Conservation (phyloP, 1,139 yeast genomes). For the Geotrichum aggregatum region DNA sequence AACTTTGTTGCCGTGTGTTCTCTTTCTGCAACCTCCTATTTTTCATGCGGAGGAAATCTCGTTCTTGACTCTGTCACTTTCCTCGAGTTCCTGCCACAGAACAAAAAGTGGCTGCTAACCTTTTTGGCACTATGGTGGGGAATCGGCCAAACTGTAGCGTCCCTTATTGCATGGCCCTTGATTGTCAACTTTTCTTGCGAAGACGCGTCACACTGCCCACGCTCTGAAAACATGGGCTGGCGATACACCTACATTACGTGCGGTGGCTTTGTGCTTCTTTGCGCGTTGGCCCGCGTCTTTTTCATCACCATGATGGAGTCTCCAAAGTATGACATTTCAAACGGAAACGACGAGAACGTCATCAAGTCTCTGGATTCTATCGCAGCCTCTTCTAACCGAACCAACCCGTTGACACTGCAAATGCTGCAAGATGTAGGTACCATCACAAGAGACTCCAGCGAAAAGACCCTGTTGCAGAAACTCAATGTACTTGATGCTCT, state of each 20-base stretch:
- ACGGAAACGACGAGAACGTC: conserved; percentile 51
- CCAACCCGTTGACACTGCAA: conserved; percentile 38
- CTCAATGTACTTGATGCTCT: conserved; percentile 7
- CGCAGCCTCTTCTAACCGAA: conserved; percentile 28
- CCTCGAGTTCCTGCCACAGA: conserved; percentile 54
- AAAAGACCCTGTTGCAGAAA: conserved; percentile 16
- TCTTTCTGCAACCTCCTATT: conserved; percentile 42
- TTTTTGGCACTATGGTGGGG: conserved; percentile 62
- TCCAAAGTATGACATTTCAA: conserved; percentile 53
- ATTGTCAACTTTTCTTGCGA: conserved; percentile 49
- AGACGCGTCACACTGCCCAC: conserved; percentile 43
- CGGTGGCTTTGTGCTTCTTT: conserved; percentile 50
- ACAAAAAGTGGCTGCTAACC: conserved; percentile 52
- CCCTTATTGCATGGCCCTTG: conserved; percentile 55
- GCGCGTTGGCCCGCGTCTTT: conserved; percentile 48
- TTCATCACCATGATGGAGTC: conserved; percentile 51
- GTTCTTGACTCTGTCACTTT: conserved; percentile 59
- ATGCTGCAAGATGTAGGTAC: conserved; percentile 45
- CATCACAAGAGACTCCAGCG: conserved; percentile 15
- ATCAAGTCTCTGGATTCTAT: conserved; percentile 28
- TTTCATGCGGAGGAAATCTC: conserved; percentile 52
- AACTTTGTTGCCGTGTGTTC: conserved; percentile 46
- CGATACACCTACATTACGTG: conserved; percentile 54
- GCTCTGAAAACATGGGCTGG: conserved; percentile 54
- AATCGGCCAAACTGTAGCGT: conserved; percentile 55